These are phyloP conservation scores for Fusarium cicatricum DNA, from an alignment of 2,329 filamentous ascomycete species.

Conservation along the genomic window DNA sequence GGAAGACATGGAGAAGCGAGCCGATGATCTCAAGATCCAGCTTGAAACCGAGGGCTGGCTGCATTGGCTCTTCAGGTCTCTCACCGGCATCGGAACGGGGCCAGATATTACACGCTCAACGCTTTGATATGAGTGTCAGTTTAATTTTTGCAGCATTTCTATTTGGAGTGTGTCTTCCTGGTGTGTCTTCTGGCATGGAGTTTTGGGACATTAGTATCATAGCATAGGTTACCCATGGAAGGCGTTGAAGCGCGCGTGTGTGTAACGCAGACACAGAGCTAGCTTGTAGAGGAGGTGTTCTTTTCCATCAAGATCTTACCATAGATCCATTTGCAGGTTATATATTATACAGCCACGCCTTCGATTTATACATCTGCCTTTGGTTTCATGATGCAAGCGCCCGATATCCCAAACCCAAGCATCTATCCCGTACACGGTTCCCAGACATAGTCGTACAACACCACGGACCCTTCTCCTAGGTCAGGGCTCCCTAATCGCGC, in stretches of 20 bases:
- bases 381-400: constrained; percentile 28
- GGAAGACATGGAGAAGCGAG: constrained; percentile 71
- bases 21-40: constrained; percentile 68
- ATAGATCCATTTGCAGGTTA: constrained; percentile 35
- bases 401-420: constrained; percentile 29
- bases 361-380: constrained; percentile 19
- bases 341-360: constrained; percentile 39
- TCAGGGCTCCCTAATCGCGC: not conserved
- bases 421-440: constrained; percentile 22
- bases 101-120: constrained; percentile 59
- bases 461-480: not conserved
- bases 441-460: constrained; percentile 32
- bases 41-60: constrained; percentile 71
- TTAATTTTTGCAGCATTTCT: constrained; percentile 7
- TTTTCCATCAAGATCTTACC: constrained; percentile 30
- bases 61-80: constrained; percentile 69
- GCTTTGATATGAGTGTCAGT: constrained; percentile 21
- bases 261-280: not conserved
- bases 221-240: constrained; percentile 9
- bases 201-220: constrained; percentile 23
- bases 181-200: constrained; percentile 20
- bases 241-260: constrained; percentile 16
- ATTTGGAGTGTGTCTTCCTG: constrained; percentile 3
- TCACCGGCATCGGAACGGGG: constrained; percentile 68
- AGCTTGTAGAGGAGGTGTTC: constrained; percentile 21